Percentiles rank a stretch among this genome's conserved stretches.
phyloP scores from a whole-genome alignment of 306 rosid species.

The Fragaria nilgerrensis region DNA sequence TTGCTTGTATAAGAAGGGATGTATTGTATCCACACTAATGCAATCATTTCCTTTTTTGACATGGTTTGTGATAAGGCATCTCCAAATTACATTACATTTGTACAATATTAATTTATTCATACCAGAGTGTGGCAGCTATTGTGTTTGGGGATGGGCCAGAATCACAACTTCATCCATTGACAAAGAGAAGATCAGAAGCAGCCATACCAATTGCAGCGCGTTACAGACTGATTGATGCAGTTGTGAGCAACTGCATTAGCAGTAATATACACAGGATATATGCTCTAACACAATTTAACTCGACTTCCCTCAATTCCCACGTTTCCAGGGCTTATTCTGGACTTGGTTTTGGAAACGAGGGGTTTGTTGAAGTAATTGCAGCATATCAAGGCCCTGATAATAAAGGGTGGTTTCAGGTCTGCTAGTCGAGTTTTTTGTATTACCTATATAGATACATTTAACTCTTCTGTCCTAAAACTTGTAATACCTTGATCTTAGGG shows the following conservation, averaged over 20 bases:
- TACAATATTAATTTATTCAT: neutral
- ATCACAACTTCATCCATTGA: slow-evolving; percentile 38
- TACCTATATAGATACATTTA: neutral
- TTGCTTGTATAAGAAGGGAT: neutral
- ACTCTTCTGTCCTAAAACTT: neutral
- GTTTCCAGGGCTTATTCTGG: slow-evolving; percentile 38
- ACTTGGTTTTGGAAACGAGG: slow-evolving; percentile 21
- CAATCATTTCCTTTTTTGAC: neutral
- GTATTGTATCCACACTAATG: neutral
- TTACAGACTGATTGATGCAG: slow-evolving; percentile 40
- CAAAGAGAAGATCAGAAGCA: slow-evolving; percentile 42
- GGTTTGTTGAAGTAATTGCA: slow-evolving; percentile 35
- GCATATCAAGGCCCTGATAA: slow-evolving; percentile 39
- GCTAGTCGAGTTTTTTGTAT: neutral
- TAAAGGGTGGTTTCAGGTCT: slow-evolving; percentile 39
- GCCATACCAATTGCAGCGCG: slow-evolving; percentile 46
- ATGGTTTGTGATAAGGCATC: neutral
- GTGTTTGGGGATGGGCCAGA: slow-evolving; percentile 39
- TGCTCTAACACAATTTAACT: slow-evolving; percentile 45
- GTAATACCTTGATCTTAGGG: slow-evolving; percentile 27
- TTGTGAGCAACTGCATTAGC: slow-evolving; percentile 46
- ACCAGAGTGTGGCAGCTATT: slow-evolving; percentile 37
- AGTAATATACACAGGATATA: slow-evolving; percentile 33
- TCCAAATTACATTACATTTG: neutral
- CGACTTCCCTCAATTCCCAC: slow-evolving; percentile 47